Base-by-base conservation (phyloP, 2,329 filamentous ascomycete species). In the Pestalotiopsis sp. region DNA sequence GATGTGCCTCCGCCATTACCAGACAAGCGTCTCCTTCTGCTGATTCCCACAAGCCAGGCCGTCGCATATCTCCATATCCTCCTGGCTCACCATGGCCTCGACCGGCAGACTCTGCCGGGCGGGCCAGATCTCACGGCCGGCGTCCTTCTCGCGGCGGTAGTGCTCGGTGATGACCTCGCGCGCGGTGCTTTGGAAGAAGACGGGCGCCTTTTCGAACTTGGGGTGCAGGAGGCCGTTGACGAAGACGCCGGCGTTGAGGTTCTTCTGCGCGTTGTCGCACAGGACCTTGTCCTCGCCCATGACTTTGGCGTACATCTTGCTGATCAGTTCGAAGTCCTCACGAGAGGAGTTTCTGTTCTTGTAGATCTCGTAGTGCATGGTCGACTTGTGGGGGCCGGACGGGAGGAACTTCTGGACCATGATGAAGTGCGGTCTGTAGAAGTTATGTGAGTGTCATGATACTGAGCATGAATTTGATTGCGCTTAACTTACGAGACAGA, bases 201-300 rank as follows among this genome's bases (percentile, higher is more conserved):
- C 78, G 0, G 87, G 86, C 0, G 87, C 86, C 75, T 89, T 86
- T 76, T 91, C 89, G 76, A 86, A 84, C 62, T 82, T 81, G 0
- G 89, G 88, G 75, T 91, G 89, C 77, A 91, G 80, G 75, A 90
- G 85, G 65, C 89, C 89, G 73, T 87, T 90, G 75, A 89, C 79
- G 69, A 90, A 91, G 66, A 90, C 83, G 7, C 88, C 88, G 0
- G 86, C 82, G 75, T 88, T 87, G 72, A 91, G 81, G 76, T 91
- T 91, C 76, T 82, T 83, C 74, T 91, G 89, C 1, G 87, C 84
- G 12, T 83, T 83, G 71, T 84, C 81, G 79, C 89, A 91, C 27
- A 91, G 84, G 6, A 85, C 81, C 74, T 91, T 91, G 80, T 91
- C 89, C 76, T 91, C 89, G 1, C 83, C 82, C 86, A 91, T 87